These are phyloP conservation scores for Ambrosia artemisiifolia DNA, from an alignment of 129 eudicot genomes.

Conservation along the genomic window DNA sequence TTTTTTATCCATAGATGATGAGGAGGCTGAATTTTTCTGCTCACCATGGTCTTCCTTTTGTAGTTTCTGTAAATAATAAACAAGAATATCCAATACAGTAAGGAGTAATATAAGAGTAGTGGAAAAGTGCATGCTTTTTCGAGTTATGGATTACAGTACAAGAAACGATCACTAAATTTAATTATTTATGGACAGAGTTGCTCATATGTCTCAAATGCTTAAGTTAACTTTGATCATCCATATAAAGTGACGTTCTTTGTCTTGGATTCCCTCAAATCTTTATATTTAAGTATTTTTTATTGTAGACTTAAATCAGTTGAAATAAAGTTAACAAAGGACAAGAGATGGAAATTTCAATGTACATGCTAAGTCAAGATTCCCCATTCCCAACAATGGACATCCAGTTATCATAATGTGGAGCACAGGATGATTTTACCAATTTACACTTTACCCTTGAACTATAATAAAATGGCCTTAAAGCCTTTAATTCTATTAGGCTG, in stretches of 20 bases:
- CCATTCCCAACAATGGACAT: background rate
- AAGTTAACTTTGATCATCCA: background rate
- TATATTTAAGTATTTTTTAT: background rate
- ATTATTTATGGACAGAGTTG: background rate
- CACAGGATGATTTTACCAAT: background rate
- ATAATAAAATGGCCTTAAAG: background rate
- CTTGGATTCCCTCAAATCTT: background rate
- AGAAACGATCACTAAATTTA: background rate
- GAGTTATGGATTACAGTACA: background rate
- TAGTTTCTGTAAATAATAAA: slow-evolving; percentile 24
- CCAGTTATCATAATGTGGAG: background rate
- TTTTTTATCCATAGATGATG: slow-evolving; percentile 3
- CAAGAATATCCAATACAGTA: slow-evolving; percentile 19
- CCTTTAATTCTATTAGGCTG: background rate
- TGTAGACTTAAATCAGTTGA: background rate
- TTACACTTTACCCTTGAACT: background rate
- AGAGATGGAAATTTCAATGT: slow-evolving; percentile 4
- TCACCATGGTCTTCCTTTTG: slow-evolving; percentile 7
- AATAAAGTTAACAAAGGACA: background rate
- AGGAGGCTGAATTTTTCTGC: slow-evolving; percentile 5
- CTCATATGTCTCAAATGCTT: background rate
- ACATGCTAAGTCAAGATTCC: slow-evolving; percentile 1
- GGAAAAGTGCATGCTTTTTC: slow-evolving; percentile 24
- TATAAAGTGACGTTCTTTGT: background rate
- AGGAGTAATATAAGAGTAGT: slow-evolving; percentile 21